Conservation (phyloP, 257 asterid genomes). For the Solanum raphanifolium region DNA sequence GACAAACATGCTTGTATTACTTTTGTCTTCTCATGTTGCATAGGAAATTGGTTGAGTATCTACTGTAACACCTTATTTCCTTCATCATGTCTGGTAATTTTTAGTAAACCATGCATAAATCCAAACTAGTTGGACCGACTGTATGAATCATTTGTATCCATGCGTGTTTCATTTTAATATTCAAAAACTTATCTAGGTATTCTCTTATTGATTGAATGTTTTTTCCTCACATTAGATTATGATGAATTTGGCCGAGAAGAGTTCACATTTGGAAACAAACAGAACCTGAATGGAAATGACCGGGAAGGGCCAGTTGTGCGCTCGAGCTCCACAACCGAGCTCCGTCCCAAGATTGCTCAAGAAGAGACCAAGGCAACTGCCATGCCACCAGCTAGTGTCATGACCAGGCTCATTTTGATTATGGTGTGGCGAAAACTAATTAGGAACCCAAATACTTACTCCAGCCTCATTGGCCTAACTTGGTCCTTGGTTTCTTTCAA, state of each 20-base stretch:
- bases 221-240: slow-evolving; percentile 33
- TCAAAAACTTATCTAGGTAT: not conserved
- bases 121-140: not conserved
- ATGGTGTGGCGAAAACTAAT: slow-evolving; percentile 44
- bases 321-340: slow-evolving; percentile 86
- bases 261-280: slow-evolving; percentile 32
- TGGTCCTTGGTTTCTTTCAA: slow-evolving; percentile 35
- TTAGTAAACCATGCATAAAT: not conserved
- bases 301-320: slow-evolving; percentile 49
- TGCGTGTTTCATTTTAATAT: not conserved
- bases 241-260: slow-evolving; percentile 72
- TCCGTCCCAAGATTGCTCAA: slow-evolving; percentile 45
- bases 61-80: not conserved
- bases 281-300: slow-evolving; percentile 19
- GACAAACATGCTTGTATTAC: slow-evolving; percentile 12
- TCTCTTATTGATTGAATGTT: not conserved
- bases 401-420: slow-evolving; percentile 36
- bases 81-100: not conserved
- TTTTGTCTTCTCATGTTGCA: not conserved
- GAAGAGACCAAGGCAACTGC: slow-evolving; percentile 21
- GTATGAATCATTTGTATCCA: not conserved
- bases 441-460: slow-evolving; percentile 38
- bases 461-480: slow-evolving; percentile 30
- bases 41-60: not conserved
- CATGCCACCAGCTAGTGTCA: slow-evolving; percentile 39